These are phyloP conservation scores for Leonotis leonurus DNA, from an alignment of 257 asterid genomes.

Conservation along the genomic window DNA sequence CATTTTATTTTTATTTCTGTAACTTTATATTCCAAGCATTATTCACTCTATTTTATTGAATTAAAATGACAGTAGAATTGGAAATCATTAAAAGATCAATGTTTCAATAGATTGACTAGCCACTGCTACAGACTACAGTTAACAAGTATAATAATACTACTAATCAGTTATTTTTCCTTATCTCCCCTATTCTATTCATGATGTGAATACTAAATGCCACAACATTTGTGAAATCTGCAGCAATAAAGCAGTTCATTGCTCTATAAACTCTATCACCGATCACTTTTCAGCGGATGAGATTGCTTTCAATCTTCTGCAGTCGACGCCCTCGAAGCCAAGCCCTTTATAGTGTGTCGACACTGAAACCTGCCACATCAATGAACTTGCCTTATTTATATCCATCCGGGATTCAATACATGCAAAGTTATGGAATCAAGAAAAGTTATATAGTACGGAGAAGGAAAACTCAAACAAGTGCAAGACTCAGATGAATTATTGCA, in stretches of 20 bases:
- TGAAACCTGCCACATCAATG: slow-evolving; percentile 53
- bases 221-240: neutral
- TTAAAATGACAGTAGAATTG: too few relatives aligned
- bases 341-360: slow-evolving; percentile 78
- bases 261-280: neutral
- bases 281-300: neutral
- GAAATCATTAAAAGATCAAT: too few relatives aligned
- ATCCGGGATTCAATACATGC: neutral
- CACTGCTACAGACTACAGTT: neutral
- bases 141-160: neutral
- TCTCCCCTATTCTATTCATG: neutral
- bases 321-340: slow-evolving; percentile 40
- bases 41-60: too few relatives aligned
- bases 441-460: neutral
- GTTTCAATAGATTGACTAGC: too few relatives aligned
- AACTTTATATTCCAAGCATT: too few relatives aligned
- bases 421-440: neutral
- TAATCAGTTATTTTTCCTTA: neutral
- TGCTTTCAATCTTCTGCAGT: slow-evolving; percentile 51
- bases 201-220: neutral
- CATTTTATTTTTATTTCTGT: too few relatives aligned
- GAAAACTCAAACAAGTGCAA: neutral
- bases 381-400: neutral
- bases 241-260: neutral
- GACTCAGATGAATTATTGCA: neutral